Evolutionary conservation across 2,329 filamentous ascomycete genomes (phyloP), one percentile per base, ranked within the genome.

Genomic region (Rachicladosporium sp.): DNA sequence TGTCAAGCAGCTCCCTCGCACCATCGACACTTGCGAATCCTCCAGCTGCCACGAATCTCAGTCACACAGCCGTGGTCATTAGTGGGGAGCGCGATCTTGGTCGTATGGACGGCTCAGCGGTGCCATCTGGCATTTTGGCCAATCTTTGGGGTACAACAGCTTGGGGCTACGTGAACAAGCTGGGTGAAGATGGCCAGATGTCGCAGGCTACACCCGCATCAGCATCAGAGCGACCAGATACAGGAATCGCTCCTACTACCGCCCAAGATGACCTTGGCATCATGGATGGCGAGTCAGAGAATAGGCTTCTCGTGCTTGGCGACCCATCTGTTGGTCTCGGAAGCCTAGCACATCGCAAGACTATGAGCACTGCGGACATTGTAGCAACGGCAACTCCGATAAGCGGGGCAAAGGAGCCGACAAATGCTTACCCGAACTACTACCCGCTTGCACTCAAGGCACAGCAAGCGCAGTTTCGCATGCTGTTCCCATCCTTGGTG

Each of bases 111-210:
- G 74, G 69, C 35, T 71, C 71, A n/a, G 76, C 81, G 32, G 76
- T 94, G 62, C 85, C 88, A 1, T 83, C 82, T 36, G 86, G 85
- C 10, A 78, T 95, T 45, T 76, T 94, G 67, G 88, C 88, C 27
- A 96, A 96, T 57, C 74, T 93, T 41, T 96, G 89, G 89, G 89
- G 89, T 36, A 93, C 80, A 53, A 82, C 78, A 41, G 80, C 87
- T 35, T 94, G 87, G 84, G 76, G 76, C 10, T 74, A 75, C 46
- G 63, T 82, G 43, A 80, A 81, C 48, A 69, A 71, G 29, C 57
- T 81, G 29, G 73, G 67, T 12, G 71, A 74, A 34, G 70, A 73
- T n/a, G 50, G 66, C 21, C 61, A 61, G 35, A 41, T 47, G 10
- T 38, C 31, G 37, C 54, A 48, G 47, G 50, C 40, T 6, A 29